Percentiles rank a stretch among this genome's conserved stretches.
Evolutionary conservation across 495 filamentous ascomycete species (phyloP).

Genomic region (Aspergillus ostianus): DNA sequence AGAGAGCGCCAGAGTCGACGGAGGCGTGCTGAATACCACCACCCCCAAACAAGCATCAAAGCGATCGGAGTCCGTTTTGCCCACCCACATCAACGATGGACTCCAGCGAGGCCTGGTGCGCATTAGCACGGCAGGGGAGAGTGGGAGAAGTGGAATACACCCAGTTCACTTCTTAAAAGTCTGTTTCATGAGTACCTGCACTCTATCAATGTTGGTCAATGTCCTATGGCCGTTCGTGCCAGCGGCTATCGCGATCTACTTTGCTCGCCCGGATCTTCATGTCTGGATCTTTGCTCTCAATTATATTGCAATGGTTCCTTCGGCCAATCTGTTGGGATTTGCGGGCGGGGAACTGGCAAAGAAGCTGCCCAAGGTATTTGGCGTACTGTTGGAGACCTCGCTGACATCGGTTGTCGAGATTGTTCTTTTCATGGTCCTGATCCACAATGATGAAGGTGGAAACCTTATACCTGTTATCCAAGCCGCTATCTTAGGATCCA

Average conservation of each 20-base stretch:
- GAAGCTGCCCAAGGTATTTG: constrained; percentile 75
- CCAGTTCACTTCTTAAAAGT: constrained; percentile 60
- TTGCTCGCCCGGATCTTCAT: constrained; percentile 57
- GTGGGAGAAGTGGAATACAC: constrained; percentile 60
- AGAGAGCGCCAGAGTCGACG: constrained; percentile 1
- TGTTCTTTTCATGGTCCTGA: constrained; percentile 75
- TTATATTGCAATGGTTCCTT: constrained; percentile 82
- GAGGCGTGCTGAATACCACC: constrained; percentile 3
- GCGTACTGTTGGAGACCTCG: constrained; percentile 74
- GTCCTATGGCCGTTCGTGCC: constrained; percentile 76
- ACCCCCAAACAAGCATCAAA: not conserved
- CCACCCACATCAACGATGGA: constrained; percentile 27
- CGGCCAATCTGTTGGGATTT: constrained; percentile 85
- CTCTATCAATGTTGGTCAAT: constrained; percentile 56
- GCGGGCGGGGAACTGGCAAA: constrained; percentile 76
- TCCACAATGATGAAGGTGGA: constrained; percentile 37
- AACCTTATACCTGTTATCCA: constrained; percentile 70
- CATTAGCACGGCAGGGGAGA: constrained; percentile 62
- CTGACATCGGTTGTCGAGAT: constrained; percentile 79
- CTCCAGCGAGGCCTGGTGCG: constrained; percentile 33
- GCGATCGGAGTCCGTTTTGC: constrained; percentile 24
- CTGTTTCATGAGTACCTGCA: constrained; percentile 58
- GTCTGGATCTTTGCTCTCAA: constrained; percentile 67
- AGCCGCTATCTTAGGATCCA: constrained; percentile 78
- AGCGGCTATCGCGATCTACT: constrained; percentile 63